A percentile compares a stretch with the other conserved stretches of the same genome.
Evolutionary conservation across 768 basidiomycete species (phyloP).

Genomic region (Auricularia sp.): DNA sequence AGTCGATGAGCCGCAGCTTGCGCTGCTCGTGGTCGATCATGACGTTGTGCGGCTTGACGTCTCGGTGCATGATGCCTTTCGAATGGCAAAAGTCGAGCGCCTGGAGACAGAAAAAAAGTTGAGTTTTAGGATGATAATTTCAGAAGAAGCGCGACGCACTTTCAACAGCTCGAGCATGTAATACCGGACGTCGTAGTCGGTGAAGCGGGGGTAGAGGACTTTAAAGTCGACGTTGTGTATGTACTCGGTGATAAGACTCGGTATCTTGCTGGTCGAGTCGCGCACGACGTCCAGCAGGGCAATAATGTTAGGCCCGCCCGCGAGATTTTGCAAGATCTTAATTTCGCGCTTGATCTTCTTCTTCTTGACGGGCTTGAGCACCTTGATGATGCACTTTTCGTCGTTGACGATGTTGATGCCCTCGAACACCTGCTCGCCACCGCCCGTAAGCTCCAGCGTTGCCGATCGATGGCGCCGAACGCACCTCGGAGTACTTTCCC

Average conservation of each 20-base stretch:
- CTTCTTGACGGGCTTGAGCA: slow-evolving; percentile 98
- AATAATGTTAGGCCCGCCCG: slow-evolving; percentile 92
- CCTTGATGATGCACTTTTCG: slow-evolving; percentile 97
- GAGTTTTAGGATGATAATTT: too few relatives aligned
- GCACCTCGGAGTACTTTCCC: slow-evolving; percentile 90
- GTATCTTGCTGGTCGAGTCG: slow-evolving; percentile 93
- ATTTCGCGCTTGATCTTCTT: slow-evolving; percentile 99
- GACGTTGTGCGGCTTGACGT: slow-evolving; percentile 98
- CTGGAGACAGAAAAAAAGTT: slow-evolving; percentile 25
- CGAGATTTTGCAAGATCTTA: slow-evolving; percentile 93
- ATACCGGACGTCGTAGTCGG: slow-evolving; percentile 89
- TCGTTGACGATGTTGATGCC: slow-evolving; percentile 85
- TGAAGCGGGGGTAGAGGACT: slow-evolving; percentile 88
- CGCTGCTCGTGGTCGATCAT: slow-evolving; percentile 99
- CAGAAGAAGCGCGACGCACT: slow-evolving; percentile 27
- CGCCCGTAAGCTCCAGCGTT: slow-evolving; percentile 1
- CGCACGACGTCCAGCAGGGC: slow-evolving; percentile 91
- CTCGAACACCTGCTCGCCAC: slow-evolving; percentile 64
- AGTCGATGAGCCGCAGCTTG: slow-evolving; percentile 95
- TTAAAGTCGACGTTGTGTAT: slow-evolving; percentile 99
- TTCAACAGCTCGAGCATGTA: slow-evolving; percentile 97
- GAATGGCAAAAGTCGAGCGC: slow-evolving; percentile 97
- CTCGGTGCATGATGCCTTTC: slow-evolving; percentile 97
- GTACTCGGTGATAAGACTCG: slow-evolving; percentile 94
- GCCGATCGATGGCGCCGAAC: slow-evolving; percentile 13